Evolutionary conservation across 306 rosid species (phyloP), one percentile per base, ranked within the genome.

Genomic region (Cucumis cinereus): DNA sequence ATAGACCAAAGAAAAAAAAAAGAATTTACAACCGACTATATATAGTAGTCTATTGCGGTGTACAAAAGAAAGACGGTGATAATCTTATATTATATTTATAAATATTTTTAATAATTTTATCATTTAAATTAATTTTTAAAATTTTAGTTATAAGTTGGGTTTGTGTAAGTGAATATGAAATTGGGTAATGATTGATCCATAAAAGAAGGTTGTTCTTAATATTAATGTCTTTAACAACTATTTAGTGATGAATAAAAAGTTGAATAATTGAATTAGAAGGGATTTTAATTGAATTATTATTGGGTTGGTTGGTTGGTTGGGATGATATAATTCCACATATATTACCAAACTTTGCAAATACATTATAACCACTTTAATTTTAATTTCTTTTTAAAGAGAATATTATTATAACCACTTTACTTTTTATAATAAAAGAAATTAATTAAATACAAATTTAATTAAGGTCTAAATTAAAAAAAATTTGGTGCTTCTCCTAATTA

Each of bases 231-330:
- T 20, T 41, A 67, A 67, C 73, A 67, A 67, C 35, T 67, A n/a
- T 67, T 20, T 12, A 40, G 54, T 40, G 73, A 63, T 63, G 47
- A 63, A 63, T 63, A 24, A 63, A 63, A 59, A 63, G 15, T 40
- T 40, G 19, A 64, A 67, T 40, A 38, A 41, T n/a, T n/a, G n/a
- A n/a, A n/a, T 67, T 35, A 19, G 30, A 67, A 67, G 53, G 30
- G 54, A 4, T 40, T 67, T 67, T 67, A 41, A 41, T 67, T 67
- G 74, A 36, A 22, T 69, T 43, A 69, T 45, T 45, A 69, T 43
- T 69, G 56, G 74, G 56, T 69, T 69, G 6, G 74, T 69, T 69
- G 74, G 56, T 69, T 69, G 6, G 74, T 69, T 69, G 56, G 24
- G 7, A 43, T 43, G 9, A 43, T 68, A 43, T 68, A 68, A 23